A percentile compares a stretch with the other conserved stretches of the same genome.
These are phyloP conservation scores for Raphanus raphanistrum DNA, from an alignment of 345 rosid species.

Conservation along the genomic window DNA sequence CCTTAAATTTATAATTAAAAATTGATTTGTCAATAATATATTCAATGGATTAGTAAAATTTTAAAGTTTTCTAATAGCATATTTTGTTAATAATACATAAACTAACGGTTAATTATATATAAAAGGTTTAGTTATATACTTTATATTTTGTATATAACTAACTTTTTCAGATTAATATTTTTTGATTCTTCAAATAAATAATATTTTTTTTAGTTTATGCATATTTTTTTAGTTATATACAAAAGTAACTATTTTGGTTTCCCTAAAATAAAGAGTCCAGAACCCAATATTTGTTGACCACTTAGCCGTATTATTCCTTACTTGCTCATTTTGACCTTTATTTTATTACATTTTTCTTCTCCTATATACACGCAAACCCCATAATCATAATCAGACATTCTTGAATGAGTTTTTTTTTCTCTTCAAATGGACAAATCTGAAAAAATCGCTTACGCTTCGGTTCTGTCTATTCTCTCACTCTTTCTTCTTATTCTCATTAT, in stretches of 20 bases:
- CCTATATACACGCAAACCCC: slow-evolving; percentile 15
- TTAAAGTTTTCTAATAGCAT: no score
- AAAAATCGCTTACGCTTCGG: slow-evolving; percentile 51
- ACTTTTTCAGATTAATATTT: no score
- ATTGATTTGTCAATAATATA: no score
- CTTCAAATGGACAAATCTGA: slow-evolving; percentile 42
- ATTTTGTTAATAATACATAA: no score
- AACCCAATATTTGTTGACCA: slow-evolving; percentile 21
- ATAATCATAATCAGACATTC: slow-evolving; percentile 5
- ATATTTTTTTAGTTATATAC: no score
- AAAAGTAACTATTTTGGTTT: neutral
- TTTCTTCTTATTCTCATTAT: slow-evolving; percentile 46
- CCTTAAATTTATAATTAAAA: no score
- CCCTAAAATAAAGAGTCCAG: neutral
- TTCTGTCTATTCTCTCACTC: slow-evolving; percentile 52
- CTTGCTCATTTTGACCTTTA: slow-evolving; percentile 18
- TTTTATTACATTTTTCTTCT: neutral
- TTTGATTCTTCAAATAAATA: no score
- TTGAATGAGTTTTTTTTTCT: neutral
- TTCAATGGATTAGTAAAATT: no score
- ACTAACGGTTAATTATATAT: no score
- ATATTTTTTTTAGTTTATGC: no score
- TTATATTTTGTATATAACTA: no score
- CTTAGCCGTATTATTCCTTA: slow-evolving; percentile 9
- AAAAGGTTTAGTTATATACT: no score